Evolutionary conservation across 73 alveolate species (phyloP).

Genomic region (Uronychia binucleata): DNA sequence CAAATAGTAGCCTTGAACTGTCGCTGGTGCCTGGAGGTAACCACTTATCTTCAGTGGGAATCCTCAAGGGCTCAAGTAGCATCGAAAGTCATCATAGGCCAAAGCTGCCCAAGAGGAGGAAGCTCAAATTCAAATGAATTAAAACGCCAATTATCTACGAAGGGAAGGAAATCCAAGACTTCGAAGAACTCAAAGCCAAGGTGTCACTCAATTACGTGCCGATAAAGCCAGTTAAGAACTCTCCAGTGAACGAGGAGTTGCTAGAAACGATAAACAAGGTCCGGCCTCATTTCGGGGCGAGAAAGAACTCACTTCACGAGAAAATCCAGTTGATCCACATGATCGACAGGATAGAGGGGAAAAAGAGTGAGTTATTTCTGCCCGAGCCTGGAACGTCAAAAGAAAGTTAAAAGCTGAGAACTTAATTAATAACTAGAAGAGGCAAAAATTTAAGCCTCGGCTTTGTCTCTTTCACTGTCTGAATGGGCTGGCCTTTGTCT

Average conservation of each 20-base stretch:
- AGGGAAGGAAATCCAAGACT: not conserved
- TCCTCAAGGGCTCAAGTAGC: too few species aligned
- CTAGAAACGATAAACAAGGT: not conserved
- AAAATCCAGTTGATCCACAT: not conserved
- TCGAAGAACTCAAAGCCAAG: not conserved
- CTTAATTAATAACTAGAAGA: too few species aligned
- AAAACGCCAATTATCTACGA: not conserved
- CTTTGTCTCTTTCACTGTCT: too few species aligned
- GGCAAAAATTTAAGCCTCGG: too few species aligned
- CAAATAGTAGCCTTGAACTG: too few species aligned
- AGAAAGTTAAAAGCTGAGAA: too few species aligned
- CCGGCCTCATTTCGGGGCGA: not conserved
- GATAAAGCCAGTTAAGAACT: not conserved
- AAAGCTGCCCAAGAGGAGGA: too few species aligned
- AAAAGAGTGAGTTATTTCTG: not conserved
- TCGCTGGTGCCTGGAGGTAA: too few species aligned
- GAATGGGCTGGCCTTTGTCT: too few species aligned
- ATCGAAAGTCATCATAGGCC: too few species aligned
- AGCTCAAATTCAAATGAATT: not conserved
- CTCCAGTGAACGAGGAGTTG: not conserved
- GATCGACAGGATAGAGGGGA: not conserved
- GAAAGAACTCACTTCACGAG: not conserved
- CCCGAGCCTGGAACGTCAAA: too few species aligned
- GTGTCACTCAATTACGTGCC: not conserved
- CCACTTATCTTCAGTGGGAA: too few species aligned